Evolutionary conservation across 2,329 filamentous ascomycete genomes (phyloP).

Genomic region (Pleochaeta shiraiana): DNA sequence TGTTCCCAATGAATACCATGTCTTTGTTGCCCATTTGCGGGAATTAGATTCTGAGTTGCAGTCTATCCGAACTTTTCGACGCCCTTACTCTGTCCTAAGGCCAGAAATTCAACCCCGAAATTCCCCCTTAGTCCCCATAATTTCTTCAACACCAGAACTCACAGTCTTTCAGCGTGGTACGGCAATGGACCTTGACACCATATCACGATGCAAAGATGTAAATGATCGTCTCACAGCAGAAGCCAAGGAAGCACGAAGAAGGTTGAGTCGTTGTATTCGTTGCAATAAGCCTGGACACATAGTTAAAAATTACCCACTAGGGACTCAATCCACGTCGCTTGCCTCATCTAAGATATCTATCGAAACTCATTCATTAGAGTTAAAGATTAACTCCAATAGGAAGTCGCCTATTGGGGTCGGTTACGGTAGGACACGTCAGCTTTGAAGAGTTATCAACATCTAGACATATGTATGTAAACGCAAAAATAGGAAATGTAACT

Average conservation of each 20-base stretch:
- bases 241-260: neutral
- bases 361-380: no score
- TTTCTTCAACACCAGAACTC: neutral
- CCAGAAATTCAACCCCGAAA: neutral
- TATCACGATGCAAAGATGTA: neutral
- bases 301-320: neutral
- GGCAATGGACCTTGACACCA: neutral
- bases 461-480: conserved; percentile 1
- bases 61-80: neutral
- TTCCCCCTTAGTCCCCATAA: neutral
- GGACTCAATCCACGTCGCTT: no score
- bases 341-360: no score
- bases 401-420: conserved; percentile 1
- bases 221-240: neutral
- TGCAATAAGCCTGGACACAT: neutral
- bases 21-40: neutral
- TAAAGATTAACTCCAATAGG: neutral
- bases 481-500: neutral
- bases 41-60: neutral
- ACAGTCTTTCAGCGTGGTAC: neutral
- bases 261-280: neutral
- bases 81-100: neutral
- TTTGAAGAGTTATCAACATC: neutral
- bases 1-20: neutral
- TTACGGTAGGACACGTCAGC: neutral